Evolutionary conservation across 805 yeast genomes (phyloP).

Genomic region (Metschnikowia dekortorum): DNA sequence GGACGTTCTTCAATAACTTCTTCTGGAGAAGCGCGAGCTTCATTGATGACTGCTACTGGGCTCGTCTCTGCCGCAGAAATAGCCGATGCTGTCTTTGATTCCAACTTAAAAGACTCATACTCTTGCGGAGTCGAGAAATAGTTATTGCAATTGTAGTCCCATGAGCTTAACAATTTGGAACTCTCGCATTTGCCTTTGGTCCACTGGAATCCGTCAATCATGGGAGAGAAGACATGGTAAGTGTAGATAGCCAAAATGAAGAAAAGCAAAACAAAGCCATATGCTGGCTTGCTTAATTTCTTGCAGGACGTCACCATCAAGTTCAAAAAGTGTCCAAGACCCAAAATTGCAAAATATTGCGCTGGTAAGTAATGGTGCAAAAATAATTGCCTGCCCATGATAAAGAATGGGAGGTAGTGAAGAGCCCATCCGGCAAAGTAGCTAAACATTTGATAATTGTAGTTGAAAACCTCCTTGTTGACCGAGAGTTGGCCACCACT

Average conservation of each 20-base stretch:
- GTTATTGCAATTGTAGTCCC: slow-evolving; percentile 86
- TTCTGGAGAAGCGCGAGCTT: slow-evolving; percentile 10
- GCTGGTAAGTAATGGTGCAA: slow-evolving; percentile 94
- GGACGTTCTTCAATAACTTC: slow-evolving; percentile 5
- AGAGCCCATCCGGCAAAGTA: slow-evolving; percentile 66
- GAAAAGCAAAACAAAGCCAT: slow-evolving; percentile 44
- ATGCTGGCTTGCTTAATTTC: slow-evolving; percentile 43
- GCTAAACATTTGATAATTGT: slow-evolving; percentile 57
- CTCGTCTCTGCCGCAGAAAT: slow-evolving; percentile 6
- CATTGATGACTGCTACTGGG: slow-evolving; percentile 8
- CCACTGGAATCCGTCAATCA: slow-evolving; percentile 80
- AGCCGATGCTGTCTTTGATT: neutral
- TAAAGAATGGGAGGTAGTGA: slow-evolving; percentile 70
- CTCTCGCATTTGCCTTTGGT: slow-evolving; percentile 60
- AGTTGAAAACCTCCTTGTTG: slow-evolving; percentile 56
- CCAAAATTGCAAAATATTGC: slow-evolving; percentile 78
- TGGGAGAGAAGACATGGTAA: slow-evolving; percentile 61
- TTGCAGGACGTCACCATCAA: slow-evolving; percentile 36
- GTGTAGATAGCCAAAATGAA: slow-evolving; percentile 47
- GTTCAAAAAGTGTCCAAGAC: slow-evolving; percentile 66
- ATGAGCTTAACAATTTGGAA: slow-evolving; percentile 54
- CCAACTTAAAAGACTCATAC: slow-evolving; percentile 16
- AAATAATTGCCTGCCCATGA: slow-evolving; percentile 92
- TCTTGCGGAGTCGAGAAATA: slow-evolving; percentile 38
- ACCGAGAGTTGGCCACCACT: slow-evolving; percentile 38